A percentile compares a stretch with the other conserved stretches of the same genome.
These are phyloP conservation scores for Scheffersomyces lignosus DNA, from an alignment of 805 yeast genomes.

Conservation along the genomic window DNA sequence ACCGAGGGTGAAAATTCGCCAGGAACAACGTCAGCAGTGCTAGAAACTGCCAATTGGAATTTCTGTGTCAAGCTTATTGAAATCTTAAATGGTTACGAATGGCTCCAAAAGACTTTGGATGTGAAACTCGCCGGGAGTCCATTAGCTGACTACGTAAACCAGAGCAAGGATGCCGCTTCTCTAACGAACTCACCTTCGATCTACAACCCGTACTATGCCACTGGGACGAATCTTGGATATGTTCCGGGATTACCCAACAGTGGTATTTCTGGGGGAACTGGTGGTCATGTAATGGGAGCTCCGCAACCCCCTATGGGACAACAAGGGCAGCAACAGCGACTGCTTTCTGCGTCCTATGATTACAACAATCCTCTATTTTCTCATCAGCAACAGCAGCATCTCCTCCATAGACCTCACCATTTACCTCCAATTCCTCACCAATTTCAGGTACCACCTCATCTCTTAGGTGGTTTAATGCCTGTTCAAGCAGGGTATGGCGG, in stretches of 20 bases:
- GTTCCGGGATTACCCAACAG: too few species aligned
- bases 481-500: too few species aligned
- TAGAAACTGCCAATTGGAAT: slow-evolving; percentile 1
- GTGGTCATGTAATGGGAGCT: too few species aligned
- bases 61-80: slow-evolving; percentile 10
- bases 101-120: slow-evolving; percentile 18
- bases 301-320: too few species aligned
- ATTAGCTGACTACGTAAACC: too few species aligned
- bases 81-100: slow-evolving; percentile 24
- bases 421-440: background rate
- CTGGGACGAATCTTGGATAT: too few species aligned
- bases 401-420: background rate
- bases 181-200: too few species aligned
- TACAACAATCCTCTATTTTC: background rate
- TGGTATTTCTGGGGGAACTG: too few species aligned
- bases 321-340: too few species aligned
- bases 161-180: too few species aligned
- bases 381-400: background rate
- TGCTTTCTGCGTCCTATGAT: background rate
- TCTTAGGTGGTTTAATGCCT: background rate
- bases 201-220: too few species aligned
- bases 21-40: background rate
- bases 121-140: slow-evolving; percentile 12
- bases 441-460: background rate
- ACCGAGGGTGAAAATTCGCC: background rate